phyloP scores from a whole-genome alignment of 2,329 filamentous ascomycete genomes.

The Aspergillus felis region DNA sequence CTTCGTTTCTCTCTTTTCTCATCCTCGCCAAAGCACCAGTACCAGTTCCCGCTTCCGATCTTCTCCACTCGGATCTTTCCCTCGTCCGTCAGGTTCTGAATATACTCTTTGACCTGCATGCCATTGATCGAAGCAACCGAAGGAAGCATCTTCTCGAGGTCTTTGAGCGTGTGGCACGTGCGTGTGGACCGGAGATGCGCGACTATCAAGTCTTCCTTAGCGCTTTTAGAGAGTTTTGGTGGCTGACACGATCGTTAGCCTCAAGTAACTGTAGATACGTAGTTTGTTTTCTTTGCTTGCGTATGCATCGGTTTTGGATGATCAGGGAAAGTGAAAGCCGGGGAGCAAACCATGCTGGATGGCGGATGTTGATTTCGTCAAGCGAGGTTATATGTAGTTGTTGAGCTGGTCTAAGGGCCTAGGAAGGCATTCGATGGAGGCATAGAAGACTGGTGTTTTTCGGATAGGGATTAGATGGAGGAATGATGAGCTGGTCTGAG shows the following conservation, averaged over 20 bases:
- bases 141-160: conserved; percentile 63
- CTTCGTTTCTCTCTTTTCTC: conserved; percentile 48
- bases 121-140: conserved; percentile 59
- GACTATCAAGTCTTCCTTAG: conserved; percentile 57
- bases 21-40: conserved; percentile 63
- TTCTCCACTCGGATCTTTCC: conserved; percentile 62
- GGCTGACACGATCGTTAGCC: conserved; percentile 15
- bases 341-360: neutral
- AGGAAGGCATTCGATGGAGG: neutral
- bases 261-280: neutral
- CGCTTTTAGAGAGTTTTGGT: conserved; percentile 55
- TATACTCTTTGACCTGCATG: conserved; percentile 65
- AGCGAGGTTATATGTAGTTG: neutral
- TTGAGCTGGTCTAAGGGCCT: neutral
- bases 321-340: neutral
- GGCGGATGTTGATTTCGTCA: neutral
- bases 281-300: neutral
- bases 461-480: neutral
- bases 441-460: no score
- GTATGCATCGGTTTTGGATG: neutral
- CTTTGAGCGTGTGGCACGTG: conserved; percentile 62
- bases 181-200: conserved; percentile 57
- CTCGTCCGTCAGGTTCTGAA: conserved; percentile 60
- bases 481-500: neutral
- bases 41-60: conserved; percentile 69